phyloP scores from a whole-genome alignment of 116 monocot species.

The Zostera marina region DNA sequence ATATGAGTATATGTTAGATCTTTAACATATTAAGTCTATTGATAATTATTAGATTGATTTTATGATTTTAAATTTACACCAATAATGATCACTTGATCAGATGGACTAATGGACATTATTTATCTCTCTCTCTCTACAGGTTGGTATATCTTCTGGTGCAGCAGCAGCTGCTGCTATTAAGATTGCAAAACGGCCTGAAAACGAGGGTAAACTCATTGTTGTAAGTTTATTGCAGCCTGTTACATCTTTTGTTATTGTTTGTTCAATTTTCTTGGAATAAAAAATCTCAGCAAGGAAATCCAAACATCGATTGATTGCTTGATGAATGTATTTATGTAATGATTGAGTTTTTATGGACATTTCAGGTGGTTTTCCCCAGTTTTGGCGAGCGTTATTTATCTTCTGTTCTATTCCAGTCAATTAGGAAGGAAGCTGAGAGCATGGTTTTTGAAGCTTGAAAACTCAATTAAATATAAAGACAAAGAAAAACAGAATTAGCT shows the following conservation, averaged over 20 bases:
- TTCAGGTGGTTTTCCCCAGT: slow-evolving; percentile 55
- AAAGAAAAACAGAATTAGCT: no score
- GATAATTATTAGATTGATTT: neutral
- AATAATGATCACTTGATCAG: neutral
- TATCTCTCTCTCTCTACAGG: slow-evolving; percentile 30
- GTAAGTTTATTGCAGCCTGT: slow-evolving; percentile 11
- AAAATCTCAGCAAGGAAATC: no score
- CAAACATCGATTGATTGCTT: neutral
- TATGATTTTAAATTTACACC: neutral
- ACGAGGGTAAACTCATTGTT: slow-evolving; percentile 47
- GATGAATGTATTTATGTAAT: neutral
- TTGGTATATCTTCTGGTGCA: slow-evolving; percentile 76
- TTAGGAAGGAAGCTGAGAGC: slow-evolving; percentile 45
- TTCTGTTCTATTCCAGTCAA: slow-evolving; percentile 39
- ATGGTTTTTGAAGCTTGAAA: slow-evolving; percentile 53
- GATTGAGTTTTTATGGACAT: neutral
- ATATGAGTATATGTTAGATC: neutral
- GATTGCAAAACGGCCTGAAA: slow-evolving; percentile 52
- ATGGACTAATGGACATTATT: neutral
- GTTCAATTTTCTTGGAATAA: neutral
- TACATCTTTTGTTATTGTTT: neutral
- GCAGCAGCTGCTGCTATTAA: slow-evolving; percentile 64
- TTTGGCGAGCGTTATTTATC: slow-evolving; percentile 62
- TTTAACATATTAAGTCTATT: no score
- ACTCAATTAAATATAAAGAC: neutral